Conservation (phyloP, 2,329 filamentous ascomycete genomes). For the Fusarium cicatricum region DNA sequence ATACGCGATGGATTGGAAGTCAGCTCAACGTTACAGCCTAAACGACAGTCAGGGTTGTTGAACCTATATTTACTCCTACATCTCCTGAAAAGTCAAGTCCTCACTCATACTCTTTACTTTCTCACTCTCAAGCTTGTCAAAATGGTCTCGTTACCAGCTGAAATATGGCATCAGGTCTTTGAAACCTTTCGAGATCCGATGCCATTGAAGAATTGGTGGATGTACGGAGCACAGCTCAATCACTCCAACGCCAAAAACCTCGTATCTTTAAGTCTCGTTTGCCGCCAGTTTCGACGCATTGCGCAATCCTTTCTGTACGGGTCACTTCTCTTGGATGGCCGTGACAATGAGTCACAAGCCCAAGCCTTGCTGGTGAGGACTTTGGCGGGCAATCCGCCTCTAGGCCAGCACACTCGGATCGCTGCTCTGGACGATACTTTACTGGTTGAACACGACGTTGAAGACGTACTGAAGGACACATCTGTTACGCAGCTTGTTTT, state of each 20-base stretch:
- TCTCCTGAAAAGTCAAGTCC: background rate
- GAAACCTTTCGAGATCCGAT: background rate
- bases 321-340: background rate
- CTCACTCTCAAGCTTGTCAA: background rate
- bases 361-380: background rate
- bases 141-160: background rate
- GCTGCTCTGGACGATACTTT: background rate
- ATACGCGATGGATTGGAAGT: no score
- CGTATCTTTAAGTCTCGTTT: conserved; percentile 7
- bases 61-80: no score
- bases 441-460: background rate
- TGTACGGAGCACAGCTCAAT: background rate
- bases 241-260: background rate
- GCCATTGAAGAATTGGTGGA: conserved; percentile 1
- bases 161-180: background rate
- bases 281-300: conserved; percentile 7
- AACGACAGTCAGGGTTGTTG: no score
- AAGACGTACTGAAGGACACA: background rate
- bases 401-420: background rate
- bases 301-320: conserved; percentile 5
- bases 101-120: background rate
- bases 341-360: background rate
- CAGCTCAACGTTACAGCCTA: no score
- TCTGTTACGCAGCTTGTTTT: background rate
- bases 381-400: background rate